Conservation (phyloP, 2,329 filamentous ascomycete genomes). For the Piedraia hortae region DNA sequence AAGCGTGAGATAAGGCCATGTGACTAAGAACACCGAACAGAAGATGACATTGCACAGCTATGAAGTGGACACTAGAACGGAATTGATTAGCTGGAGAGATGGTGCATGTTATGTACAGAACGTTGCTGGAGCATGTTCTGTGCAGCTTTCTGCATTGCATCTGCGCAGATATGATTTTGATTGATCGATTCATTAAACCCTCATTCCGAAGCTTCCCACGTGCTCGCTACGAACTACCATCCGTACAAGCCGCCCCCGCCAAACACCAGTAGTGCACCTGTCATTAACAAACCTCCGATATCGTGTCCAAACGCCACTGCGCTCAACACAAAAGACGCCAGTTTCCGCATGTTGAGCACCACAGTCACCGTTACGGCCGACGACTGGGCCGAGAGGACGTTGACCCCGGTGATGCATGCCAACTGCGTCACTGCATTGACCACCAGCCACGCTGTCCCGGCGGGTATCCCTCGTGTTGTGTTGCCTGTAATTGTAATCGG, state of each 20-base stretch:
- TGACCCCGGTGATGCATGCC: conserved; percentile 83
- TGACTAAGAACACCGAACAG: too few relatives aligned
- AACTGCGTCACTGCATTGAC: conserved; percentile 78
- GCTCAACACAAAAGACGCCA: conserved; percentile 70
- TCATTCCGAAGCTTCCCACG: conserved; percentile 4
- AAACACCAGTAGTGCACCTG: conserved; percentile 70
- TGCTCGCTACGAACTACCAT: conserved; percentile 23
- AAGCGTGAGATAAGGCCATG: too few relatives aligned
- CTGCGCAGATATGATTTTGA: conserved; percentile 1
- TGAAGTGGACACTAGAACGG: too few relatives aligned
- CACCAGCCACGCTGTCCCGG: conserved; percentile 40
- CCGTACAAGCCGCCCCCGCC: conserved; percentile 76
- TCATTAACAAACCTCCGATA: conserved; percentile 44
- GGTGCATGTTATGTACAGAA: too few relatives aligned
- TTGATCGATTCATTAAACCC: conserved; percentile 1
- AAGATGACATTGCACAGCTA: too few relatives aligned
- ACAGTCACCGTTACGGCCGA: conserved; percentile 90
- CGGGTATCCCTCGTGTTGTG: conserved; percentile 19
- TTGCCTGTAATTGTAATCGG: conserved; percentile 11
- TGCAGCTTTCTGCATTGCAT: conserved; percentile 1
- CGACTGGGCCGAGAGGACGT: conserved; percentile 65
- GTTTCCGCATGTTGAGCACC: conserved; percentile 79
- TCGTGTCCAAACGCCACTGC: conserved; percentile 85
- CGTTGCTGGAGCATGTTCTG: too few relatives aligned
- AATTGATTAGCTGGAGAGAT: too few relatives aligned